phyloP scores from a whole-genome alignment of 768 basidiomycete species.

The Tremella fuciformis region DNA sequence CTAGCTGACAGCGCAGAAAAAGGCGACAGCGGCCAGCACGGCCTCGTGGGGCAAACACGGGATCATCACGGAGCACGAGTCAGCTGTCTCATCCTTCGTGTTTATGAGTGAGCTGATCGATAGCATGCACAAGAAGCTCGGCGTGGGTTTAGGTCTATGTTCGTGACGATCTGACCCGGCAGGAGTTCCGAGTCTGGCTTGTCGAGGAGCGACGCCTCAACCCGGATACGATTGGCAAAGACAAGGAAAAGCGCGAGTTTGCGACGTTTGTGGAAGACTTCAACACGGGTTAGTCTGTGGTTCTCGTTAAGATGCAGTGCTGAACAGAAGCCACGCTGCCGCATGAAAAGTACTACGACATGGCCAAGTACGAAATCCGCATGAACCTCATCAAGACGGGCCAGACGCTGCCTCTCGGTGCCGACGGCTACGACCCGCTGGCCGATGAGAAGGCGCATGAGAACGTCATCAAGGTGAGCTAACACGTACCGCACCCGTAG shows the following conservation, averaged over 20 bases:
- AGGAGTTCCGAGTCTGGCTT: conserved; percentile 88
- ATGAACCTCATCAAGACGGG: conserved; percentile 84
- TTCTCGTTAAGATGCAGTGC: not conserved
- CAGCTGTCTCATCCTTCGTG: conserved; percentile 48
- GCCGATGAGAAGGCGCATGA: conserved; percentile 77
- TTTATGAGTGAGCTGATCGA: conserved; percentile 6
- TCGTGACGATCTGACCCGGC: not conserved
- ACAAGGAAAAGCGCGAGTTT: conserved; percentile 82
- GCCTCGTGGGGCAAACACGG: conserved; percentile 90
- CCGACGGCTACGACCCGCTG: conserved; percentile 68
- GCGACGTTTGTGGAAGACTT: conserved; percentile 61
- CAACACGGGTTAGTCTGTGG: conserved; percentile 44
- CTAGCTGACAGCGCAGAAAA: conserved; percentile 54
- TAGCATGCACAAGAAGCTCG: not conserved
- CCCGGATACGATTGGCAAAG: conserved; percentile 81
- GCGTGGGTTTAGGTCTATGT: conserved; percentile 53
- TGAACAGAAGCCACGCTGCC: conserved; percentile 70
- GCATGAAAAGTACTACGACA: conserved; percentile 92
- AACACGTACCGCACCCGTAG: not conserved
- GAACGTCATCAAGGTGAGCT: conserved; percentile 66
- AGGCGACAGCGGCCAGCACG: conserved; percentile 59
- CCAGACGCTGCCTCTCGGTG: conserved; percentile 69
- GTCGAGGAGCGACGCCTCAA: conserved; percentile 89
- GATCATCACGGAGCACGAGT: conserved; percentile 81
- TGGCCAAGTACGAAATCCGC: conserved; percentile 75